phyloP scores from a whole-genome alignment of 768 basidiomycete species.

The Terana coerulea region DNA sequence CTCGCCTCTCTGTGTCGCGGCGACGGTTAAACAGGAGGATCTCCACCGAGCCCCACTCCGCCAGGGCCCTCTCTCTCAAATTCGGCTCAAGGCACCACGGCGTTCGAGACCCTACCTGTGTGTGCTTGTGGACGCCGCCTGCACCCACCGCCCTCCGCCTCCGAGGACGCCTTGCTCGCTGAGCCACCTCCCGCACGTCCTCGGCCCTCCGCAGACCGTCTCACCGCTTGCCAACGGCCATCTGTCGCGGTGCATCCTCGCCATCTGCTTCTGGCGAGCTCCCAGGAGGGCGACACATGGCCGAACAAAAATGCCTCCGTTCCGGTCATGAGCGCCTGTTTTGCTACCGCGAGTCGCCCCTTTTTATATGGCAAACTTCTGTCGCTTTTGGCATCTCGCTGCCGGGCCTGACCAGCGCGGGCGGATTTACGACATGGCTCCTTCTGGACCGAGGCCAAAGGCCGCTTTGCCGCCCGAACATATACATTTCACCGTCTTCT shows the following conservation, averaged over 20 bases:
- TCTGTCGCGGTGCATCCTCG: not conserved
- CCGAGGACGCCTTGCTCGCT: not conserved
- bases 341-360: not conserved
- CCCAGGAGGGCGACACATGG: conserved; percentile 3
- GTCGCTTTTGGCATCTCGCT: no score
- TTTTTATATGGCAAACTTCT: no score
- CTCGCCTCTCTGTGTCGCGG: no score
- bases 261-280: not conserved
- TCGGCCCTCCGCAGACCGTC: not conserved
- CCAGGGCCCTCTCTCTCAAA: not conserved
- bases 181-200: not conserved
- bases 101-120: not conserved
- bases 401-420: no score
- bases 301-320: not conserved
- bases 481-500: no score
- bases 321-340: not conserved
- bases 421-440: no score
- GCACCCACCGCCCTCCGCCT: not conserved
- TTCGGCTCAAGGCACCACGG: not conserved
- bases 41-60: not conserved
- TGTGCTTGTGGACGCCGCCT: not conserved
- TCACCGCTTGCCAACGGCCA: not conserved
- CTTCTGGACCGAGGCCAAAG: no score
- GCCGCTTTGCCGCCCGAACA: no score
- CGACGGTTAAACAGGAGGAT: not conserved